phyloP scores from a whole-genome alignment of 73 alveolate species.

The Paramecium pentaurelia region DNA sequence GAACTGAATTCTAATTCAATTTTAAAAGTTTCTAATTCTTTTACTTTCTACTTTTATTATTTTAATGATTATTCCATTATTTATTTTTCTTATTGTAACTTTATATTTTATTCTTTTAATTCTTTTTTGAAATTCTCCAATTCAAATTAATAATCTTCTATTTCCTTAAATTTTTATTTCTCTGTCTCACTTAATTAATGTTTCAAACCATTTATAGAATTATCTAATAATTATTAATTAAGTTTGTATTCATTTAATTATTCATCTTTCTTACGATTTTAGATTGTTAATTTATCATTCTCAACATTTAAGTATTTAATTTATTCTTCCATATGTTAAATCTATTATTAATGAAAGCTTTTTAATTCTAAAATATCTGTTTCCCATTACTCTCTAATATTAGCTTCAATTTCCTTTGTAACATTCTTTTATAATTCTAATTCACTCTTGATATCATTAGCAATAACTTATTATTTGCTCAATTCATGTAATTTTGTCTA shows the following conservation, averaged over 20 bases:
- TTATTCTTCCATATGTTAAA: neutral
- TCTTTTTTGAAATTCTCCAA: slow-evolving; percentile 3
- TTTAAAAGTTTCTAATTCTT: neutral
- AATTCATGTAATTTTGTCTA: neutral
- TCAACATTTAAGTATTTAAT: neutral
- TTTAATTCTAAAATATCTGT: neutral
- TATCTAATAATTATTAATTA: neutral
- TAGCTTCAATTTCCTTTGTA: neutral
- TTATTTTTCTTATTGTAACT: neutral
- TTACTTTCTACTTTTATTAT: neutral
- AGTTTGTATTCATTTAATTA: neutral
- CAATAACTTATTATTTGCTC: neutral
- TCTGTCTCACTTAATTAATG: neutral
- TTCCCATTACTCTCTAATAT: neutral
- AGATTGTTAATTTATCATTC: neutral
- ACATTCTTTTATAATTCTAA: neutral
- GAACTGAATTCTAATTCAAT: neutral
- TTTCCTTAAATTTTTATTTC: neutral
- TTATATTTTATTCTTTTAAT: neutral
- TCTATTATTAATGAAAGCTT: neutral
- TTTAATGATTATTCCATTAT: neutral
- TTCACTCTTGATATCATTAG: neutral
- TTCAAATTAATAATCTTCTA: neutral
- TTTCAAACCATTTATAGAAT: no score
- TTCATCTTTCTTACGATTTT: neutral